Percentiles rank a stretch among this genome's conserved stretches.
Evolutionary conservation across 2,329 filamentous ascomycete genomes (phyloP).

Genomic region (Pyricularia pennisetigena): DNA sequence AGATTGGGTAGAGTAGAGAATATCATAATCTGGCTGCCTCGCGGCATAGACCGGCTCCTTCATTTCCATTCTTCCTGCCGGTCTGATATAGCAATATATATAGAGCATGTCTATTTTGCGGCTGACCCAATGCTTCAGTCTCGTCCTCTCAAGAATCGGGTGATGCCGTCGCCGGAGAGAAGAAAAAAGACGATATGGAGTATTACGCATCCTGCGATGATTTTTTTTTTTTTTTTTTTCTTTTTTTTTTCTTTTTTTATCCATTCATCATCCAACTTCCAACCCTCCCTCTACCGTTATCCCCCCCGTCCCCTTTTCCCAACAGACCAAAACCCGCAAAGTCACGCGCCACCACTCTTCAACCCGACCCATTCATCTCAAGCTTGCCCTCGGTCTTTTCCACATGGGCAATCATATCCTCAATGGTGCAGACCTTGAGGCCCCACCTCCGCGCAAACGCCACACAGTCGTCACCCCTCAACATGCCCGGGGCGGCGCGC

Average conservation of each 20-base stretch:
- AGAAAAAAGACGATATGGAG: background rate
- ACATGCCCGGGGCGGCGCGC: conserved; percentile 68
- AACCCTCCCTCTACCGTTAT: too few relatives aligned
- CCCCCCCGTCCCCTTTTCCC: background rate
- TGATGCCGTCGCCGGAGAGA: background rate
- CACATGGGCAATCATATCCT: conserved; percentile 72
- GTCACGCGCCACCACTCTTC: background rate
- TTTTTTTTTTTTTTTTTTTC: too few relatives aligned
- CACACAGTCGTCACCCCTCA: conserved; percentile 80
- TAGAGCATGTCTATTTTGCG: background rate
- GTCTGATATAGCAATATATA: background rate
- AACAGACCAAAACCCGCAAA: background rate
- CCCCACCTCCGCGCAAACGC: conserved; percentile 82
- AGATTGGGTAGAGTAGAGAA: background rate
- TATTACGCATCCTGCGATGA: too few relatives aligned
- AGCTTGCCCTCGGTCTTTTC: conserved; percentile 63
- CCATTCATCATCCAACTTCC: too few relatives aligned
- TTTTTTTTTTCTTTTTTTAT: too few relatives aligned
- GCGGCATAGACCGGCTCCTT: background rate
- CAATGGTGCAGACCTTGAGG: conserved; percentile 90
- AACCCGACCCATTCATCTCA: conserved; percentile 28
- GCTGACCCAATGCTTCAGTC: background rate
- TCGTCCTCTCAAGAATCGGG: background rate
- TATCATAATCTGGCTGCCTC: background rate
- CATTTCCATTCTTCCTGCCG: background rate